Evolutionary conservation across 2,329 filamentous ascomycete genomes (phyloP), one percentile per base, ranked within the genome.

Genomic region (Venturia aucupariae): DNA sequence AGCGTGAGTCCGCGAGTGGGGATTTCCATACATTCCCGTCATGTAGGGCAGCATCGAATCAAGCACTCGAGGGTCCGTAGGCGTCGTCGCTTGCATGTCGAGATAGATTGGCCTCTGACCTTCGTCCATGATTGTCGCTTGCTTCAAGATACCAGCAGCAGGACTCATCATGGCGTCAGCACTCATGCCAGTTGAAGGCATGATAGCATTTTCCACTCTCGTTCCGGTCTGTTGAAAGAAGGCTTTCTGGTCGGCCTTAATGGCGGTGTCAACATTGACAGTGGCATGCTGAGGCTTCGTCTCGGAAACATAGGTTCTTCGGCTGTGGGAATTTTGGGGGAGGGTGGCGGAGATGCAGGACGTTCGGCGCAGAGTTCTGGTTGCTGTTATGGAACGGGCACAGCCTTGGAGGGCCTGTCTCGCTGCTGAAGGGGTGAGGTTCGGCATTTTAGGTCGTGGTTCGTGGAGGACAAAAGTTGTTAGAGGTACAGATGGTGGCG

Each of bases 31-130:
- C 60, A 95, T 84, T 67, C 92, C 92, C 42, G 92, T 93, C 74
- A 92, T 92, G 77, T 86, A 99, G 0, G 94, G 94, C 51, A 99
- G 83, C 94, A 99, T 99, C 64, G 91, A 89, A 76, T 99, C 94
- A 57, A 99, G 84, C 39, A 99, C 94, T 68, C 94, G 86, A 30
- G 94, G 94, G 71, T 99, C 94, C 66, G 94, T 86, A 22, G 94
- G 94, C 0, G 94, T 99, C 0, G 94, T 99, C 42, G 94, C 91
- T 78, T 99, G 94, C 88, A 96, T 96, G 74, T 99, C 94, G 63
- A 99, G 87, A 72, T 99, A 99, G 73, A 99, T 97, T 46, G 94
- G 94, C 66, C 94, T 84, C 67, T 90, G 88, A 65, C 94, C 94
- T 76, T 96, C 87, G 69, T 96, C 92, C 57, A 64, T 64, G 15